These are phyloP conservation scores for Eremomyces bilateralis DNA, from an alignment of 495 filamentous ascomycete genomes.

Conservation along the genomic window DNA sequence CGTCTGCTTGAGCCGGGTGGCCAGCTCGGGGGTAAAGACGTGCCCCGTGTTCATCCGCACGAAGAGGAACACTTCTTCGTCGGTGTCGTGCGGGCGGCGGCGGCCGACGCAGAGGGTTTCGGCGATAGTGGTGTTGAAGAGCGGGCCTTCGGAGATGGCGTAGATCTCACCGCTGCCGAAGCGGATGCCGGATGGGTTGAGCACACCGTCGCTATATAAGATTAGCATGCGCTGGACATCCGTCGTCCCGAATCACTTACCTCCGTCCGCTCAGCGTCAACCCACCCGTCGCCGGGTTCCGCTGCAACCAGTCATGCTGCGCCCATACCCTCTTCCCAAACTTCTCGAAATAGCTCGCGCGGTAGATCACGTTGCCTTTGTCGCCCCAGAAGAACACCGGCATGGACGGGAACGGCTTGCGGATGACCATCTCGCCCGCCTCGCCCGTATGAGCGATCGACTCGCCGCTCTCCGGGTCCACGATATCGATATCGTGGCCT, in stretches of 20 bases:
- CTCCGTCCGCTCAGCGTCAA: background rate
- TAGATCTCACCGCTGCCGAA: constrained; percentile 4
- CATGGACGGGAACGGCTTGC: constrained; percentile 2
- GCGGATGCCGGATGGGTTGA: constrained; percentile 3
- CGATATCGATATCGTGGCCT: constrained; percentile 1
- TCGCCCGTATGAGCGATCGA: background rate
- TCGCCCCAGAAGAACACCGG: constrained; percentile 2
- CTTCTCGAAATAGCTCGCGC: background rate
- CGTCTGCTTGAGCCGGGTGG: background rate
- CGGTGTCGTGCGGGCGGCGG: constrained; percentile 2
- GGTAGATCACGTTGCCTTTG: background rate
- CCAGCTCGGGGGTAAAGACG: background rate
- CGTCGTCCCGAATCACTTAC: background rate
- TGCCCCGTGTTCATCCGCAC: background rate
- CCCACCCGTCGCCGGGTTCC: constrained; percentile 1
- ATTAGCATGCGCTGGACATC: background rate
- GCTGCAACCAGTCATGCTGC: background rate
- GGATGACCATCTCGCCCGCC: constrained; percentile 1
- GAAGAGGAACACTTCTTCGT: constrained; percentile 3
- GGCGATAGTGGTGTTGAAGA: background rate
- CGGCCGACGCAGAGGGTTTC: constrained; percentile 2
- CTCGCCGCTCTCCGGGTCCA: constrained; percentile 1
- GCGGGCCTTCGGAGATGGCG: background rate
- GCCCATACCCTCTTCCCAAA: constrained; percentile 1
- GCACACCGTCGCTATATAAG: constrained; percentile 2